Percentiles rank a stretch among this genome's conserved stretches.
phyloP scores from a whole-genome alignment of 306 rosid species.

The Ammopiptanthus mongolicus region DNA sequence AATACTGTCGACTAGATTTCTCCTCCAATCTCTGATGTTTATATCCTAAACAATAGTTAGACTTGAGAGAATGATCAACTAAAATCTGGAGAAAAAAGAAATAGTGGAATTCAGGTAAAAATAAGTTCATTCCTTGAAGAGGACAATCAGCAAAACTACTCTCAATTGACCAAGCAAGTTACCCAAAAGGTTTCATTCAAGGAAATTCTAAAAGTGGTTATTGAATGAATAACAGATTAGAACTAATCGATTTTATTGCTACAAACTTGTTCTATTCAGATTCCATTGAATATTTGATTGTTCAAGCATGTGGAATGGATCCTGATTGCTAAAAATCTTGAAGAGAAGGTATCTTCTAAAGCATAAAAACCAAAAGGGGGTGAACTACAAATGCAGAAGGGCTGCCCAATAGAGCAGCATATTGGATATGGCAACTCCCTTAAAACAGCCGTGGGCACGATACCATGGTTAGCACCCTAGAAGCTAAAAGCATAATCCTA shows the following conservation, averaged over 20 bases:
- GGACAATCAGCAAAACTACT: background rate
- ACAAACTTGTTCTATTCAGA: background rate
- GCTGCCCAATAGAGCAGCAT: no score
- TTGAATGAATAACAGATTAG: background rate
- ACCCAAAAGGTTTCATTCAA: background rate
- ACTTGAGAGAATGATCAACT: background rate
- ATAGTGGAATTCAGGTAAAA: background rate
- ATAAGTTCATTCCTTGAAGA: background rate
- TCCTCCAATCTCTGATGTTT: background rate
- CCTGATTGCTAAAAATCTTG: background rate
- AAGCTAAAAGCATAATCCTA: no score
- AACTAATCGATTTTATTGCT: no score
- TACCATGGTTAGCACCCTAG: no score
- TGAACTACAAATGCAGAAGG: no score
- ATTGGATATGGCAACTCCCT: no score
- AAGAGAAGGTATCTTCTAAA: background rate
- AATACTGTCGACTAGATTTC: background rate
- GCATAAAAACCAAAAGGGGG: background rate
- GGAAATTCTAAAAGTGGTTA: background rate
- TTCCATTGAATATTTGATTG: background rate
- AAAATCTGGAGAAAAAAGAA: background rate
- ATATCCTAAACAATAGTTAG: background rate
- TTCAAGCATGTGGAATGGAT: background rate
- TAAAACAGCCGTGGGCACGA: no score
- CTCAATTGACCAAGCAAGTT: background rate